Percentiles rank a stretch among this genome's conserved stretches.
Evolutionary conservation across 2,329 filamentous ascomycete genomes (phyloP).

Genomic region (Diaporthe sp.): DNA sequence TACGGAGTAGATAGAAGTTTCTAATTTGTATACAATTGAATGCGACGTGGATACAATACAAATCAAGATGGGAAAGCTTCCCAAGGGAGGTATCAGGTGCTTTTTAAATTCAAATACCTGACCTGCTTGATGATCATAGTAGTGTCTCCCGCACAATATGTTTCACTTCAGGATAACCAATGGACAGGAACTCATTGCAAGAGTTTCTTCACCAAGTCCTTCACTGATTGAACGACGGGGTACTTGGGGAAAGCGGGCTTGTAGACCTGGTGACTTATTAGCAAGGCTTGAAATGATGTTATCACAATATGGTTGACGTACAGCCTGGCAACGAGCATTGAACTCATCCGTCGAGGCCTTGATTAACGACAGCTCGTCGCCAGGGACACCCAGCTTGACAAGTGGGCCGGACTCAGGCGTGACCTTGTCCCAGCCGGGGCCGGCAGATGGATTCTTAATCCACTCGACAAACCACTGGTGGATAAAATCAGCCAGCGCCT

Average conservation of each 20-base stretch:
- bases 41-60: too few relatives aligned
- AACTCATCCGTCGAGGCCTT: constrained; percentile 44
- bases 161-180: neutral
- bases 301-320: constrained; percentile 10
- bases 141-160: neutral
- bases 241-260: constrained; percentile 1
- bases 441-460: constrained; percentile 54
- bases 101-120: too few relatives aligned
- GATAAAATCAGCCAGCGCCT: constrained; percentile 53
- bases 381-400: constrained; percentile 48
- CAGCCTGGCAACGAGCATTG: constrained; percentile 46
- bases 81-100: too few relatives aligned
- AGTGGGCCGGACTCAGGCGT: constrained; percentile 43
- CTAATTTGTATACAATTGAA: too few relatives aligned
- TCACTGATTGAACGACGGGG: neutral
- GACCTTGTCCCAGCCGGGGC: constrained; percentile 53
- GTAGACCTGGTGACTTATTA: neutral
- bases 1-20: too few relatives aligned
- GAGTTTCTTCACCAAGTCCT: neutral
- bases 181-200: neutral
- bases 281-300: neutral
- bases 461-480: constrained; percentile 55
- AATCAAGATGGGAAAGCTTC: too few relatives aligned
- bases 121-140: too few relatives aligned
- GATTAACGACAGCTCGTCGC: constrained; percentile 45